Evolutionary conservation across 306 rosid genomes (phyloP).

Genomic region (Vachellia collinsii): DNA sequence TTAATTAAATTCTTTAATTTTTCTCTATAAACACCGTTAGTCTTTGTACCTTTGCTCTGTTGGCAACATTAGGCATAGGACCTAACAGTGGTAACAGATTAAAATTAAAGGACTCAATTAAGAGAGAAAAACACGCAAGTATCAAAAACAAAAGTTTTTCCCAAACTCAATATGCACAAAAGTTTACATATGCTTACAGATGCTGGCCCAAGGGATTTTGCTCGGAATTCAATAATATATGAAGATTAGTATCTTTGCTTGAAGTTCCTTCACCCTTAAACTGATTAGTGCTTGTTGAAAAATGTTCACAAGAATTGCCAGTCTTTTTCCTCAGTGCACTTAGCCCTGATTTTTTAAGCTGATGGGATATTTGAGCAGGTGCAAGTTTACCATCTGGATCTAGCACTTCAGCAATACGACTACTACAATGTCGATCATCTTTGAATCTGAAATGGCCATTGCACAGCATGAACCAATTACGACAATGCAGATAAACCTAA

Average conservation of each 20-base stretch:
- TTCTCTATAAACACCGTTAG: no score
- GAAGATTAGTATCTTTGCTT: slow-evolving; percentile 29
- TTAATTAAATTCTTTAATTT: no score
- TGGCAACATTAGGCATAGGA: no score
- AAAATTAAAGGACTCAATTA: no score
- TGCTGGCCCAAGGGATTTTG: slow-evolving; percentile 46
- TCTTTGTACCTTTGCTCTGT: no score
- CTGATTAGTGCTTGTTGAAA: slow-evolving; percentile 44
- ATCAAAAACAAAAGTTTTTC: no score
- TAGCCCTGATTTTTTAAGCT: slow-evolving; percentile 73
- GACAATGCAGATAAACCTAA: slow-evolving; percentile 24
- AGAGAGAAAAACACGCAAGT: no score
- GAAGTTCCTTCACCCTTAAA: slow-evolving; percentile 42
- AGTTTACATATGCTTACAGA: slow-evolving; percentile 54
- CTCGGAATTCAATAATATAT: slow-evolving; percentile 44
- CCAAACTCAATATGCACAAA: slow-evolving; percentile 13
- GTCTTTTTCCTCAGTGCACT: slow-evolving; percentile 54
- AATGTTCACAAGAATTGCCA: slow-evolving; percentile 36
- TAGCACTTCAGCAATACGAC: slow-evolving; percentile 67
- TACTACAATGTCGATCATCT: slow-evolving; percentile 66
- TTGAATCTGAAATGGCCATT: slow-evolving; percentile 59
- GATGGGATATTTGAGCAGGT: slow-evolving; percentile 68
- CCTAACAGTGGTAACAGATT: no score
- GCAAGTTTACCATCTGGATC: slow-evolving; percentile 74
- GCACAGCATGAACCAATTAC: slow-evolving; percentile 23